Conservation (phyloP, 805 yeast genomes). For the Torulaspora indica region DNA sequence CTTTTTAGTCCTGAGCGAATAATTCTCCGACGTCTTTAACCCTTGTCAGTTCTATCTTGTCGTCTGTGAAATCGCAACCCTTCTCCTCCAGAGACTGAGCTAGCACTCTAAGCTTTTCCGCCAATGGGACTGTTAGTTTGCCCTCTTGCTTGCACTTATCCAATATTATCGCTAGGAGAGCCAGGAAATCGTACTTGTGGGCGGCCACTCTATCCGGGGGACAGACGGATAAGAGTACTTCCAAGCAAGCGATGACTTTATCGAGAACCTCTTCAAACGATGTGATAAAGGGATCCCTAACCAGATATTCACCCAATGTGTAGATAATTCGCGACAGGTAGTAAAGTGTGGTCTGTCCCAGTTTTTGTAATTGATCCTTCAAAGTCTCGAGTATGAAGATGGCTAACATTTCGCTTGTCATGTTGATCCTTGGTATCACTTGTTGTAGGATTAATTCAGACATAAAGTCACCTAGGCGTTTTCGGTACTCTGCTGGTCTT, state of each 20-base stretch:
- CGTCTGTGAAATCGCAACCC: conserved; percentile 16
- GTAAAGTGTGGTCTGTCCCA: conserved; percentile 12
- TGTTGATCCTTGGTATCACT: conserved; percentile 26
- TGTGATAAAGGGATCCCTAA: conserved; percentile 31
- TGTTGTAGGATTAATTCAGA: conserved; percentile 27
- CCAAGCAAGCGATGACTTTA: conserved; percentile 15
- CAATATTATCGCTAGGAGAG: conserved; percentile 18
- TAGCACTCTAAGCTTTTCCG: conserved; percentile 1
- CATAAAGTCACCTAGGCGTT: conserved; percentile 18
- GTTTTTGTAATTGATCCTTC: conserved; percentile 3
- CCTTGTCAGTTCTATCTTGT: conserved; percentile 8
- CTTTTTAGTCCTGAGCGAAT: conserved; percentile 3
- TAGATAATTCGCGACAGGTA: conserved; percentile 27
- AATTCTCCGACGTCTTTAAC: conserved; percentile 7
- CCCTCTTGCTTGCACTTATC: conserved; percentile 31
- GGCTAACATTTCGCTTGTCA: conserved; percentile 22
- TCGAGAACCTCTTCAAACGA: conserved; percentile 16
- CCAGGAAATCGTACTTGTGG: conserved; percentile 28
- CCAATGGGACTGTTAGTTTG: conserved; percentile 6
- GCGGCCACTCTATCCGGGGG: conserved; percentile 23
- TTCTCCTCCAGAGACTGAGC: conserved; percentile 7
- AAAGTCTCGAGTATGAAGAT: conserved; percentile 11
- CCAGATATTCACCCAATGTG: conserved; percentile 28
- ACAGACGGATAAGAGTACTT: conserved; percentile 8
- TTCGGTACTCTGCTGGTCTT: conserved; percentile 6